Conservation (phyloP, 1,139 yeast species). For the Debaryomyces coudertii region DNA sequence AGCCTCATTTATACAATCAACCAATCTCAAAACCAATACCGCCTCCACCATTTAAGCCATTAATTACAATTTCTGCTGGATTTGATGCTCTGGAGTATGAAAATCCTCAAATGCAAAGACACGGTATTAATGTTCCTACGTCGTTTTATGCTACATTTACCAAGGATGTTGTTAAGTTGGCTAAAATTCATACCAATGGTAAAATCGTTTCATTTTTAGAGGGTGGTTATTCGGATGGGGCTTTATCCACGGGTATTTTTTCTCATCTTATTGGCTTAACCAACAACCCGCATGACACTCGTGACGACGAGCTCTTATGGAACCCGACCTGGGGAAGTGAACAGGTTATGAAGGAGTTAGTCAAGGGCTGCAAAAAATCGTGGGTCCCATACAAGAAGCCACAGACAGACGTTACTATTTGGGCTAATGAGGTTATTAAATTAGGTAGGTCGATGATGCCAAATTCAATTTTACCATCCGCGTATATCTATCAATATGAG, state of each 20-base stretch:
- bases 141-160: slow-evolving; percentile 77
- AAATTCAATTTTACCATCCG: slow-evolving; percentile 46
- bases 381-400: slow-evolving; percentile 65
- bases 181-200: slow-evolving; percentile 62
- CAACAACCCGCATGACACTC: slow-evolving; percentile 18
- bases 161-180: slow-evolving; percentile 68
- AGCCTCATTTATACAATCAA: slow-evolving; percentile 33
- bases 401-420: slow-evolving; percentile 48
- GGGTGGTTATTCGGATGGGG: slow-evolving; percentile 89
- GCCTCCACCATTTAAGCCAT: slow-evolving; percentile 65
- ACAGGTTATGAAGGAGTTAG: slow-evolving; percentile 65
- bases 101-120: slow-evolving; percentile 82
- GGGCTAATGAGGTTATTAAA: slow-evolving; percentile 72
- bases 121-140: slow-evolving; percentile 82
- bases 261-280: slow-evolving; percentile 72
- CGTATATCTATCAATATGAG: slow-evolving; percentile 39
- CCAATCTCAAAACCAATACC: slow-evolving; percentile 34
- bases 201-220: slow-evolving; percentile 73
- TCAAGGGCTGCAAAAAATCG: slow-evolving; percentile 67
- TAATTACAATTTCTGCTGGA: slow-evolving; percentile 79
- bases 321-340: slow-evolving; percentile 64
- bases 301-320: slow-evolving; percentile 55
- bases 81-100: slow-evolving; percentile 90
- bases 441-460: slow-evolving; percentile 75
- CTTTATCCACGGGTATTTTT: slow-evolving; percentile 77